These are phyloP conservation scores for Calonectria montana DNA, from an alignment of 2,329 filamentous ascomycete genomes.

Conservation along the genomic window DNA sequence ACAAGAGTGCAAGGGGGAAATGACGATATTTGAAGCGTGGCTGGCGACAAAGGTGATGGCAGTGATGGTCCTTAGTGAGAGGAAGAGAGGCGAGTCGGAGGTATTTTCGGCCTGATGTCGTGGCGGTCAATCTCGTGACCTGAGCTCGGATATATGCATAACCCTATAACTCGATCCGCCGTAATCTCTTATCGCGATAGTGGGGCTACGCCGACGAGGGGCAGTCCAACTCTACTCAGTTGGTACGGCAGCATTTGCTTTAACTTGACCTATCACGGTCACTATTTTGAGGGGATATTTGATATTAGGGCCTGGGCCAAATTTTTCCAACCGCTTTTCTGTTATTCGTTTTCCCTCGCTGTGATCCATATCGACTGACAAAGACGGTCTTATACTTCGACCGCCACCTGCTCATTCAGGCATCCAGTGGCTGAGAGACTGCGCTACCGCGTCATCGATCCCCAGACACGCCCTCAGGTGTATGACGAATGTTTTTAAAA, in stretches of 20 bases:
- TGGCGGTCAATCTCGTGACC: conserved; percentile 44
- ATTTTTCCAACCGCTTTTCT: not conserved
- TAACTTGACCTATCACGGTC: conserved; percentile 9
- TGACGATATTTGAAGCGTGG: conserved; percentile 27
- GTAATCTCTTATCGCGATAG: conserved; percentile 30
- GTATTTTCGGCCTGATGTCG: conserved; percentile 39
- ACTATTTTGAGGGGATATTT: conserved; percentile 1
- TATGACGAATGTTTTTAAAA: conserved; percentile 95
- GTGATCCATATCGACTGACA: not conserved
- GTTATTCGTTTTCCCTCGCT: not conserved
- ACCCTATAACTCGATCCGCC: not conserved
- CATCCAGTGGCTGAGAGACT: not conserved
- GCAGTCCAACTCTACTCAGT: conserved; percentile 25
- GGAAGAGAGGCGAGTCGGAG: conserved; percentile 29
- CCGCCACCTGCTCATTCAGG: conserved; percentile 8
- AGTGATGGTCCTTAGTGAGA: conserved; percentile 22
- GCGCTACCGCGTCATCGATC: conserved; percentile 13
- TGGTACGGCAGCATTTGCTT: conserved; percentile 26
- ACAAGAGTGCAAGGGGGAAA: conserved; percentile 25
- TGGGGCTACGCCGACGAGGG: conserved; percentile 32
- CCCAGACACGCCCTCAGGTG: conserved; percentile 38
- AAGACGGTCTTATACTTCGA: not conserved
- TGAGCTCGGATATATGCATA: conserved; percentile 23
- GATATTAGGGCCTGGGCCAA: conserved; percentile 1
- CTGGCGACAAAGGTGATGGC: conserved; percentile 20